Base-by-base conservation (phyloP, 1,284 basidiomycete genomes). In the Ustilago crameri region DNA sequence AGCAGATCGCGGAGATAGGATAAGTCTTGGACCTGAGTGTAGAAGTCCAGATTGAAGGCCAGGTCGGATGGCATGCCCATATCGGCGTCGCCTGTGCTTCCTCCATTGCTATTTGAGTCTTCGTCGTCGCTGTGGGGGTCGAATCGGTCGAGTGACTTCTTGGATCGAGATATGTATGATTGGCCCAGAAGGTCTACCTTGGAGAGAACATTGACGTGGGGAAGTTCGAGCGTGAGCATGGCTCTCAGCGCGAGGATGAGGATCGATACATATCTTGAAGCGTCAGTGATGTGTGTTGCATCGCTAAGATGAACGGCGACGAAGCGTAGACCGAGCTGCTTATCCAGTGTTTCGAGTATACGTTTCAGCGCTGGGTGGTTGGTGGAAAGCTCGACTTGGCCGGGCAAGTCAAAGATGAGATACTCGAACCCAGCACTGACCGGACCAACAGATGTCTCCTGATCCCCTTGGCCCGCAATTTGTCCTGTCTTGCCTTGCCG, bases 171-270 rank as follows among this genome's bases (percentile, higher is more conserved):
- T 37, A 58, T 62, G 35, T 56, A 65, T 9, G 55, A 43, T 53
- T 68, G 63, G 24, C 66, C 61, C 18, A 99, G 86, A 22, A 98
- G 85, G 84, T 99, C 96, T 53, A 98, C 88, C 85, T 99, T 99
- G 32, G 92, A 94, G 15, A 99, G 87, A 1, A 99, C 95, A 80
- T 99, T 98, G 85, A 99, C 87, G 83, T 98, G 96, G 0, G 96
- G 96, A 24, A 98, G 87, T 82, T 97, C 96, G 55, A 99, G 88
- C 81, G 96, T 93, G n/a, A 98, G 87, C 96, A 98, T 98, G 18
- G 95, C 93, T 46, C 95, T 88, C 22, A 99, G 87, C 7, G 93
- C 93, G 5, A 98, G 88, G 35, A 99, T 87, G 41, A 98, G 87
- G 12, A 98, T 89, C 2, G 95, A 93, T 56, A 98, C 88, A 84